These are phyloP conservation scores for Podospora pseudocomata DNA, from an alignment of 495 filamentous ascomycete genomes.

Conservation along the genomic window DNA sequence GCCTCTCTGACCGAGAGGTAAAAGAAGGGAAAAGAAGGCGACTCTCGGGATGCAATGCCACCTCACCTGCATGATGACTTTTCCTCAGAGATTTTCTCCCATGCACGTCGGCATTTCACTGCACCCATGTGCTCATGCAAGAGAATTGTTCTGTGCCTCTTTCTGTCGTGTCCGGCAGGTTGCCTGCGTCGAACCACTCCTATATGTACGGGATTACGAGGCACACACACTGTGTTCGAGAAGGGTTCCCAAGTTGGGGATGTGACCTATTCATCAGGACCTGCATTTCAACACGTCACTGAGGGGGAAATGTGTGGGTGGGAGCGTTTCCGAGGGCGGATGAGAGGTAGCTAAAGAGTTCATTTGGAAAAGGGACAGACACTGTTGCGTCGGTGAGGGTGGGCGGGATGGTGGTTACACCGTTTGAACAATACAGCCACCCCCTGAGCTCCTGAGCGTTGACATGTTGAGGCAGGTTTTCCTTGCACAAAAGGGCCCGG, in stretches of 20 bases:
- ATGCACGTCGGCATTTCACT: neutral
- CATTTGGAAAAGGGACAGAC: neutral
- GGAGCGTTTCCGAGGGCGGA: neutral
- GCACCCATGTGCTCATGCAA: neutral
- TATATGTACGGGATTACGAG: neutral
- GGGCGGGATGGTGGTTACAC: neutral
- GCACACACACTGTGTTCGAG: neutral
- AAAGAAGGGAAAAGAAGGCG: neutral
- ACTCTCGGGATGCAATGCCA: neutral
- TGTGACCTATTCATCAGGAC: constrained; percentile 3
- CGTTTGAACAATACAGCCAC: neutral
- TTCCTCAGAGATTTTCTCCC: too few relatives aligned
- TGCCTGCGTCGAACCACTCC: neutral
- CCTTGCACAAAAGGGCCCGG: neutral
- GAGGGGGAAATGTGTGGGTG: neutral
- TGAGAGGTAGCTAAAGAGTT: neutral
- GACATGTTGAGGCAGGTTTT: neutral
- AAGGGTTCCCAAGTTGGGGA: neutral
- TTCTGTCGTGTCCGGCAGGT: neutral
- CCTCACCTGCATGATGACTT: neutral
- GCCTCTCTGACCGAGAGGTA: neutral
- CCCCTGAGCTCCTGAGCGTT: neutral
- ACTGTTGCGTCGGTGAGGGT: neutral
- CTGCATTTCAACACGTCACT: neutral
- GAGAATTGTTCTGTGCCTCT: neutral